Conservation (phyloP, 208 protist genomes). For the Porcisia deanei region DNA sequence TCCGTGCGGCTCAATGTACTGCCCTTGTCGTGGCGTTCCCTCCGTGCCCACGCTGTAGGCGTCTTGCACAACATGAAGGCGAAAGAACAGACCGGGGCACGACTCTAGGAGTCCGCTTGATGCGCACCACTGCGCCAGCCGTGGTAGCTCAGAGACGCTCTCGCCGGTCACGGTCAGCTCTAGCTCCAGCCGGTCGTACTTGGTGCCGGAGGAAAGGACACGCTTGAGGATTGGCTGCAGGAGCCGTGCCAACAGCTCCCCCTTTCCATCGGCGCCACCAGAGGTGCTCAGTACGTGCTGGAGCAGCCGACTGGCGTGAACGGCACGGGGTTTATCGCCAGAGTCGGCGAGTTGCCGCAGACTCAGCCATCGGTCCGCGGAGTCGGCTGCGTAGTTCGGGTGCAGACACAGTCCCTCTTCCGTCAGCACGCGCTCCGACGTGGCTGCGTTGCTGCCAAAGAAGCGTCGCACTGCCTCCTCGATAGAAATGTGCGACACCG, state of each 20-base stretch:
- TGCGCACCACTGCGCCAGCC: conserved; percentile 71
- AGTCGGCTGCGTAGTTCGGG: conserved; percentile 48
- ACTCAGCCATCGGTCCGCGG: conserved; percentile 25
- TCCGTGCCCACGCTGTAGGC: conserved; percentile 43
- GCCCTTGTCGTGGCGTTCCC: no score
- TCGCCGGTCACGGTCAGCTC: conserved; percentile 72
- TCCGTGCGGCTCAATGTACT: background rate
- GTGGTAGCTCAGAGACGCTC: conserved; percentile 42
- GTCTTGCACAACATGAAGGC: conserved; percentile 51
- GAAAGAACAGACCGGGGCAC: conserved; percentile 36
- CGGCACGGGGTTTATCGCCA: conserved; percentile 15
- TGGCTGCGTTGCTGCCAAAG: conserved; percentile 24
- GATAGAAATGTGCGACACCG: conserved; percentile 21
- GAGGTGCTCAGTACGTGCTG: conserved; percentile 50
- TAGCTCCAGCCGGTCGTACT: conserved; percentile 52
- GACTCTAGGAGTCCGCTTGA: conserved; percentile 45
- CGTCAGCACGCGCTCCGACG: conserved; percentile 30
- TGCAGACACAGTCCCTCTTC: conserved; percentile 58
- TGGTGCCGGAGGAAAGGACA: conserved; percentile 24
- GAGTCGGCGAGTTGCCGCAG: conserved; percentile 27
- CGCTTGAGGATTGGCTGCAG: conserved; percentile 46
- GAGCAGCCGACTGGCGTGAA: conserved; percentile 35
- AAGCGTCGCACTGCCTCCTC: conserved; percentile 36
- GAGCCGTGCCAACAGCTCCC: conserved; percentile 52
- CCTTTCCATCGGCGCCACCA: conserved; percentile 34